Conservation (phyloP, 139 green algal species). For the Auxenochlorella pyrenoidosa region DNA sequence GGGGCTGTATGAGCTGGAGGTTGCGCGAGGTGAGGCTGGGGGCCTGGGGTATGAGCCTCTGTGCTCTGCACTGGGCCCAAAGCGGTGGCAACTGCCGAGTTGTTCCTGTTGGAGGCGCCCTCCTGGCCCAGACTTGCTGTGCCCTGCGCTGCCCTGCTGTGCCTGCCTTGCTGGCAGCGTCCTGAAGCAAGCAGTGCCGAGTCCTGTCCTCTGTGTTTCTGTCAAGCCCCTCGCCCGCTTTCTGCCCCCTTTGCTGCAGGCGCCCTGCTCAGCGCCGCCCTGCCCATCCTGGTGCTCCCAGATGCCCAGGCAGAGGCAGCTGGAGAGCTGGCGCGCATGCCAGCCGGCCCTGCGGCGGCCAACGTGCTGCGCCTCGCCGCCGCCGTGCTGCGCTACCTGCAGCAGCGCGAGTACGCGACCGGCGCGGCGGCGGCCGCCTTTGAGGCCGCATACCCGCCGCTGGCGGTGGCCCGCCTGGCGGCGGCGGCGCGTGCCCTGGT, state of each 20-base stretch:
- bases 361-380: background rate
- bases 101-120: no score
- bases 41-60: background rate
- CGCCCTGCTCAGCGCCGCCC: background rate
- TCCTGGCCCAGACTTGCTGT: no score
- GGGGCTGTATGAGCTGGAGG: slow-evolving; percentile 28
- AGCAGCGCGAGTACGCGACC: background rate
- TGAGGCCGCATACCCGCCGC: background rate
- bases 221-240: no score
- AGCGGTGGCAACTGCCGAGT: background rate
- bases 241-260: background rate
- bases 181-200: no score
- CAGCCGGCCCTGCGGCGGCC: background rate
- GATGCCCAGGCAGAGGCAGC: background rate
- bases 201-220: no score
- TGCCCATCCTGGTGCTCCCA: slow-evolving; percentile 24
- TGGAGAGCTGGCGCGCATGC: slow-evolving; percentile 2
- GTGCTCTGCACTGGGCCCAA: background rate
- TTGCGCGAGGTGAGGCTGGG: background rate
- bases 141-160: no score
- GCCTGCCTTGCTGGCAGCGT: no score
- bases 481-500: background rate
- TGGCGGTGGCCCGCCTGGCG: slow-evolving; percentile 11
- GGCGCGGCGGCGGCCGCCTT: background rate
- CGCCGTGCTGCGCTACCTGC: slow-evolving; percentile 1